Evolutionary conservation across 2,329 filamentous ascomycete species (phyloP).

Genomic region (Bertia moriformis): DNA sequence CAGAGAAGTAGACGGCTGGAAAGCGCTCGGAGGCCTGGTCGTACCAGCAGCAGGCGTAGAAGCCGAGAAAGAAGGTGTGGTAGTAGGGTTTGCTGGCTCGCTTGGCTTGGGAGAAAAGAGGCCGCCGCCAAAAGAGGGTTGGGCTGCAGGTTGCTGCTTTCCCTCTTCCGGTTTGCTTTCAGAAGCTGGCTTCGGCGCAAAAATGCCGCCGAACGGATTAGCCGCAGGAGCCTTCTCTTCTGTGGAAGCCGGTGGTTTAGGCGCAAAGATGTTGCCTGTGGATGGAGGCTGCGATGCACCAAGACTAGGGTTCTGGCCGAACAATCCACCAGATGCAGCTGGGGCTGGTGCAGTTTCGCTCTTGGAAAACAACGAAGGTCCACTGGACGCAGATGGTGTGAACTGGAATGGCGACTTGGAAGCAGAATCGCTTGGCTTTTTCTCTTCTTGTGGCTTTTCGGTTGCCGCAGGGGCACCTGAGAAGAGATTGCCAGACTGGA

Average conservation of each 20-base stretch:
- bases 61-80: not conserved
- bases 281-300: not conserved
- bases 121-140: constrained; percentile 5
- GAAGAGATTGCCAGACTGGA: not conserved
- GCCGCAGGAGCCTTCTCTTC: constrained; percentile 4
- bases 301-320: not conserved
- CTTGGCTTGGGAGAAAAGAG: constrained; percentile 9
- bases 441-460: not conserved
- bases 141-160: not conserved
- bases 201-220: constrained; percentile 9
- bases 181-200: constrained; percentile 6
- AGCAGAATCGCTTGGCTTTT: not conserved
- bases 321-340: not conserved
- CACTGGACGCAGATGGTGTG: not conserved
- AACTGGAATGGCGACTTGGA: not conserved
- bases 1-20: too few species aligned
- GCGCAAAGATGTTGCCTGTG: constrained; percentile 9
- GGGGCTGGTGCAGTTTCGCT: not conserved
- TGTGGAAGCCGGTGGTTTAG: constrained; percentile 6
- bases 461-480: not conserved
- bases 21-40: not conserved
- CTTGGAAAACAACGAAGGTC: not conserved
- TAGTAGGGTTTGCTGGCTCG: constrained; percentile 1
- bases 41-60: not conserved
- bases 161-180: constrained; percentile 3